Evolutionary conservation across 495 filamentous ascomycete genomes (phyloP).

Genomic region (Lepraria neglecta): DNA sequence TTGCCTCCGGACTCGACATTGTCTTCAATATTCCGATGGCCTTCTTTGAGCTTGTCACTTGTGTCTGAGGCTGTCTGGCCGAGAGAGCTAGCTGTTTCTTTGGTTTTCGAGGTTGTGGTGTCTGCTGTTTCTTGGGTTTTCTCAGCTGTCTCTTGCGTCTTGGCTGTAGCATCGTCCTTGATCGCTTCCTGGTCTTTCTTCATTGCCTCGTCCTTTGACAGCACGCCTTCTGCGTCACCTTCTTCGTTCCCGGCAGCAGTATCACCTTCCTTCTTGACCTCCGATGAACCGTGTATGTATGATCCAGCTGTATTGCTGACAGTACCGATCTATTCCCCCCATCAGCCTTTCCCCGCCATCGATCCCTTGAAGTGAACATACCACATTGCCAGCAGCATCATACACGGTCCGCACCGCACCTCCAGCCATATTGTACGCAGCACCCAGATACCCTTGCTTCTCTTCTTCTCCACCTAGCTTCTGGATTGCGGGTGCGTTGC

Average conservation of each 20-base stretch:
- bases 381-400: constrained; percentile 23
- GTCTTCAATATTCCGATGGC: constrained; percentile 19
- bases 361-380: background rate
- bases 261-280: background rate
- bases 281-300: constrained; percentile 14
- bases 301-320: constrained; percentile 22
- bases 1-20: constrained; percentile 19
- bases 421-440: constrained; percentile 19
- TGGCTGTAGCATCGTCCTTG: constrained; percentile 12
- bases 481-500: constrained; percentile 20
- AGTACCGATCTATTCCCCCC: constrained; percentile 15
- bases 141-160: constrained; percentile 26
- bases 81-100: constrained; percentile 13
- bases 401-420: constrained; percentile 19
- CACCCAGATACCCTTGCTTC: constrained; percentile 22
- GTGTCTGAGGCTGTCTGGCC: constrained; percentile 18
- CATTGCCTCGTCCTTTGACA: constrained; percentile 6
- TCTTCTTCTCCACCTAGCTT: constrained; percentile 22
- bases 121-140: constrained; percentile 18
- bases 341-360: background rate
- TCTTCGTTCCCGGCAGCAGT: background rate
- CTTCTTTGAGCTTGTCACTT: constrained; percentile 18
- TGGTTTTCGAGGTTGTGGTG: constrained; percentile 2
- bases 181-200: constrained; percentile 16
- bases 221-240: background rate